Evolutionary conservation across 768 basidiomycete species (phyloP).

Genomic region (Lactifluus subvellereus): DNA sequence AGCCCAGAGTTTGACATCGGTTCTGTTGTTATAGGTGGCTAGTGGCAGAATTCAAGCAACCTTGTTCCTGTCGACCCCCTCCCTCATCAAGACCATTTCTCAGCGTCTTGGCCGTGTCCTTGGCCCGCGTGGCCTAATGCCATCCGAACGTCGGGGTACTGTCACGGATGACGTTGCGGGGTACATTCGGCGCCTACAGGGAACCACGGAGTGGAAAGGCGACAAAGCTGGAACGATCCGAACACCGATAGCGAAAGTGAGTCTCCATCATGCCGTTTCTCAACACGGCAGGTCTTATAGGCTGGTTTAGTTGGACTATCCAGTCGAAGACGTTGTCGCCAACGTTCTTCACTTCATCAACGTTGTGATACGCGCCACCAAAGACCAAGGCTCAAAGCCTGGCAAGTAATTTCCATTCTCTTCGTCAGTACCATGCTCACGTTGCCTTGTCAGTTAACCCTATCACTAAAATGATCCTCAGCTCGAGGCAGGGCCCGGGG

Average conservation of each 20-base stretch:
- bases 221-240: slow-evolving; percentile 83
- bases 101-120: slow-evolving; percentile 73
- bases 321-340: slow-evolving; percentile 65
- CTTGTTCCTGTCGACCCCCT: slow-evolving; percentile 77
- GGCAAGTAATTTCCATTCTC: slow-evolving; percentile 25
- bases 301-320: slow-evolving; percentile 56
- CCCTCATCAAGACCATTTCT: slow-evolving; percentile 71
- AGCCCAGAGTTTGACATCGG: slow-evolving; percentile 7
- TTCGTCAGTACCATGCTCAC: background rate
- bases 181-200: slow-evolving; percentile 73
- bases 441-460: slow-evolving; percentile 48
- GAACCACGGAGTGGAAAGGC: slow-evolving; percentile 89
- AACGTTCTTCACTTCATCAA: slow-evolving; percentile 75
- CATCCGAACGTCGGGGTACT: slow-evolving; percentile 87
- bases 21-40: slow-evolving; percentile 48
- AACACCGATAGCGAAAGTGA: slow-evolving; percentile 71
- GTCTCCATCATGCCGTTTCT: slow-evolving; percentile 23
- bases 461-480: slow-evolving; percentile 77
- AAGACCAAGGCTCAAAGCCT: slow-evolving; percentile 43
- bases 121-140: slow-evolving; percentile 92
- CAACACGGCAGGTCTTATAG: background rate
- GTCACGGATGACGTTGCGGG: slow-evolving; percentile 85
- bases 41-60: slow-evolving; percentile 71
- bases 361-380: slow-evolving; percentile 66
- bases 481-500: slow-evolving; percentile 82